Percentiles rank a stretch among this genome's conserved stretches.
Evolutionary conservation across 2,329 filamentous ascomycete species (phyloP).

Genomic region (Podosphaera aphanis): DNA sequence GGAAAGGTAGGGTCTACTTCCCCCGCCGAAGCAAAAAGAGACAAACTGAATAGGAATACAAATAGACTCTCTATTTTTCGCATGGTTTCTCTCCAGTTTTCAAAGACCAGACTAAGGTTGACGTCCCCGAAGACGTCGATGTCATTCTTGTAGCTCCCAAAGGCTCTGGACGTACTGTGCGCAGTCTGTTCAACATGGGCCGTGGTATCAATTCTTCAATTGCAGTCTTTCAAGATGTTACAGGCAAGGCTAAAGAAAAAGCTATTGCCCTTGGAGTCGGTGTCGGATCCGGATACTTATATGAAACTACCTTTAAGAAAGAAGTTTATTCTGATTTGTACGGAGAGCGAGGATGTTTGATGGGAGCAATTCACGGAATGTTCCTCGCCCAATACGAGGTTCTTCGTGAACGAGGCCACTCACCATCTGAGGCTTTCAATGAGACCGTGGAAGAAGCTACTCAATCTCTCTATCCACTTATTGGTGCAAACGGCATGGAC

Average conservation of each 20-base stretch:
- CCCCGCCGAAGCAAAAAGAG: neutral
- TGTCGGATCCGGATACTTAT: constrained; percentile 93
- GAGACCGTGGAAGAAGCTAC: constrained; percentile 99
- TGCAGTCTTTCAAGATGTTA: constrained; percentile 95
- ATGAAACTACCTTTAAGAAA: constrained; percentile 99
- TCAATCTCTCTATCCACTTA: constrained; percentile 91
- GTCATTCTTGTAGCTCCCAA: constrained; percentile 99
- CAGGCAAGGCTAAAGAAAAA: constrained; percentile 94
- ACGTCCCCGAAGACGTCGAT: constrained; percentile 84
- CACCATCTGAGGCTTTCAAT: constrained; percentile 97
- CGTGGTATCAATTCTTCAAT: constrained; percentile 99
- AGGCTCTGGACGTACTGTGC: constrained; percentile 95
- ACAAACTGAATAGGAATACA: constrained; percentile 4
- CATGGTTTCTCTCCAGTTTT: constrained; percentile 99
- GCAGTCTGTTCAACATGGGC: constrained; percentile 95
- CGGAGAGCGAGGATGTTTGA: constrained; percentile 97
- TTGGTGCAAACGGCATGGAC: constrained; percentile 96
- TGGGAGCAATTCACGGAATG: constrained; percentile 99
- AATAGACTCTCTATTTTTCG: constrained; percentile 95
- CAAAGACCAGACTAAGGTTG: constrained; percentile 98
- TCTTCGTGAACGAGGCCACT: constrained; percentile 94
- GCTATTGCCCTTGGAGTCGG: constrained; percentile 90
- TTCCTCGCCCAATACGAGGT: constrained; percentile 99
- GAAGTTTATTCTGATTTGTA: constrained; percentile 99
- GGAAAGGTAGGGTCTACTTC: constrained; percentile 49